Evolutionary conservation across 495 filamentous ascomycete genomes (phyloP), one percentile per base, ranked within the genome.

Genomic region (Neurospora tetraspora): DNA sequence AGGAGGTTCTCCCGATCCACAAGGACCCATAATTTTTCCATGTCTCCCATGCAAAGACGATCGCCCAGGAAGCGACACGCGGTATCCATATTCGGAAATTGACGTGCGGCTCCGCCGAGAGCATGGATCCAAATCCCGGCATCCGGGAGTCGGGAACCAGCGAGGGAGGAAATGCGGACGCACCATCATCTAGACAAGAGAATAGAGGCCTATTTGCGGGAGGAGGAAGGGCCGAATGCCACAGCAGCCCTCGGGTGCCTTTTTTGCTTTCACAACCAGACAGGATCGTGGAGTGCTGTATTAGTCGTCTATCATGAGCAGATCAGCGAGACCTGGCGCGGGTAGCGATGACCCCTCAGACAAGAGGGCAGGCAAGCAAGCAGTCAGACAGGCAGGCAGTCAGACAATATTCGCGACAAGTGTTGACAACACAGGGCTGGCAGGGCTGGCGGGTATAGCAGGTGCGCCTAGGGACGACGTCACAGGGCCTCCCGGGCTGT

Each of bases 251-350:
- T 70, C 68, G 27, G 71, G 65, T 77, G 77, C 82, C 77, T 78
- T 79, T 27, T 42, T 36, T 74, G 27, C 39, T 74, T 74, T 47
- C 61, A 59, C 40, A 70, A 42, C 70, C 69, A 73, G 70, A 72
- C 42, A 75, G 70, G 68, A 59, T 65, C 71, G 61, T 70, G 71
- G 68, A 61, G 70, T 68, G 38, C n/a, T 69, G 68, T 74, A 72
- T 78, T 72, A 74, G 73, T 47, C 78, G 75, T 77, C 71, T 81
- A 81, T 79, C 83, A 85, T 84, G 80, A 78, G 77, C 75, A 70
- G 71, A 71, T 34, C 68, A 69, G 72, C 42, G 69, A 73, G 68
- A 59, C 73, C 16, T 16, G 23, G 14, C 31, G 34, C 14, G 14
- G 38, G 18, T 14, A 20, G 27, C n/a, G n/a, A 43, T 71, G 39